Evolutionary conservation across 2,329 filamentous ascomycete species (phyloP).

Genomic region (Diaporthe citriasiana): DNA sequence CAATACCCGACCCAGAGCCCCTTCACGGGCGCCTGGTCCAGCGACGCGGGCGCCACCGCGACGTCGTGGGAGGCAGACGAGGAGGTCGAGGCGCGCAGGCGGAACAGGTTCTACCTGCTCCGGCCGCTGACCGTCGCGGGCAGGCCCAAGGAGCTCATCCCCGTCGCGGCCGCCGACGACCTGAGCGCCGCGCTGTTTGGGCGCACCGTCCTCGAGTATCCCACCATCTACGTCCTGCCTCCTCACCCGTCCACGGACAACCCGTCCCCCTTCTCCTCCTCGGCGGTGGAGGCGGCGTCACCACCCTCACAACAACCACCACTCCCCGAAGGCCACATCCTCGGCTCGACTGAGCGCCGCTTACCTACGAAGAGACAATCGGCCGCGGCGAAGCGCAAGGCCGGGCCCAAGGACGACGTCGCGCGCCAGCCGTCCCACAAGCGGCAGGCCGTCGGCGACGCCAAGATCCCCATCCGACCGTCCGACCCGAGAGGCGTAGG

Average conservation of each 20-base stretch:
- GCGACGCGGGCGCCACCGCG: slow-evolving; percentile 34
- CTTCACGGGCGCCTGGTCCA: slow-evolving; percentile 47
- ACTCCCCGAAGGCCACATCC: slow-evolving; percentile 46
- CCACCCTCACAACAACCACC: neutral
- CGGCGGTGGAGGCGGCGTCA: neutral
- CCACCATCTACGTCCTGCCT: slow-evolving; percentile 75
- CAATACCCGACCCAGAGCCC: slow-evolving; percentile 47
- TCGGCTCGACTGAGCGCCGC: slow-evolving; percentile 46
- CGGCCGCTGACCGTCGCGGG: slow-evolving; percentile 40
- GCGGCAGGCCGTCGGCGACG: slow-evolving; percentile 32
- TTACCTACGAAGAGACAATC: neutral
- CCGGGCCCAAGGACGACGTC: neutral
- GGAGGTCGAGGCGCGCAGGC: slow-evolving; percentile 38
- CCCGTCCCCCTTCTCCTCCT: neutral
- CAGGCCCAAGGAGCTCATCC: slow-evolving; percentile 60
- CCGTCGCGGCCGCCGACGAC: slow-evolving; percentile 61
- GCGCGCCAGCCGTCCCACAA: slow-evolving; percentile 28
- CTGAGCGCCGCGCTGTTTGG: slow-evolving; percentile 68
- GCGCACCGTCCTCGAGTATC: slow-evolving; percentile 77
- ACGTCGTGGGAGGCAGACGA: slow-evolving; percentile 45
- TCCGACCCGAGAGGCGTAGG: neutral
- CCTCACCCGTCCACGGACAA: slow-evolving; percentile 39
- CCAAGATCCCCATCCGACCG: neutral
- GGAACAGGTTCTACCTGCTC: slow-evolving; percentile 49
- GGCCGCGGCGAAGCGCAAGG: slow-evolving; percentile 33